A percentile compares a stretch with the other conserved stretches of the same genome.
Conservation (phyloP, 2,329 filamentous ascomycete genomes). For the Calcarisporium arbuscula region DNA sequence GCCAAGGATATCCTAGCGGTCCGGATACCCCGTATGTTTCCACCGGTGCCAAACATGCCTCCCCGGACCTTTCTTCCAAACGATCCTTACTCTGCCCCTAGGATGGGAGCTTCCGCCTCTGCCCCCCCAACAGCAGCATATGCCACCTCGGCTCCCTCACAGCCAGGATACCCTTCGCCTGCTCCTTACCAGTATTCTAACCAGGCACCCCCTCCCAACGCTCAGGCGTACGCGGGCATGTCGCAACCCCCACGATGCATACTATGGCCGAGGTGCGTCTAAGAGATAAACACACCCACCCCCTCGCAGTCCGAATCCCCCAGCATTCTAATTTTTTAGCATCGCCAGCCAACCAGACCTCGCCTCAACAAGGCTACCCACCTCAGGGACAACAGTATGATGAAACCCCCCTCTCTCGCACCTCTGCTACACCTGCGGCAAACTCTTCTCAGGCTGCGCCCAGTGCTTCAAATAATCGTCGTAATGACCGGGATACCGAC, state of each 20-base stretch:
- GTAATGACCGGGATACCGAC: conserved; percentile 36
- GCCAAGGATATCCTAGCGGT: conserved; percentile 22
- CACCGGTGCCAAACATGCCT: conserved; percentile 28
- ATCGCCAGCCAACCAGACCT: conserved; percentile 41
- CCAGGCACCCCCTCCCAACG: conserved; percentile 27
- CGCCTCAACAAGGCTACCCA: conserved; percentile 31
- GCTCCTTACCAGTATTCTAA: conserved; percentile 25
- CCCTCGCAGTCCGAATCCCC: conserved; percentile 10
- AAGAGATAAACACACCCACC: conserved; percentile 18
- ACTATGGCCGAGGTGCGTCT: conserved; percentile 57
- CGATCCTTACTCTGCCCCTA: conserved; percentile 25
- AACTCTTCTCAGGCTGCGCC: conserved; percentile 33
- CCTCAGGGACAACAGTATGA: conserved; percentile 48
- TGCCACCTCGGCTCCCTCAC: conserved; percentile 23
- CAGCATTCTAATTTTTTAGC: conserved; percentile 45
- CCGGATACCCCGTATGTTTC: conserved; percentile 28
- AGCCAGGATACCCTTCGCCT: conserved; percentile 24
- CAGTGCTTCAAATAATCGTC: conserved; percentile 30
- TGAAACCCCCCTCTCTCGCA: conserved; percentile 33
- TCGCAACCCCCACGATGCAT: conserved; percentile 46
- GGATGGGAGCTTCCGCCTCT: conserved; percentile 21
- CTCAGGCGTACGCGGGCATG: conserved; percentile 25
- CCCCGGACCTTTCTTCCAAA: conserved; percentile 14
- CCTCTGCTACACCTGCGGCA: conserved; percentile 29
- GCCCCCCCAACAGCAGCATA: conserved; percentile 25